Evolutionary conservation across 2,329 filamentous ascomycete genomes (phyloP).

Genomic region (Chaetomiaceae sp.): DNA sequence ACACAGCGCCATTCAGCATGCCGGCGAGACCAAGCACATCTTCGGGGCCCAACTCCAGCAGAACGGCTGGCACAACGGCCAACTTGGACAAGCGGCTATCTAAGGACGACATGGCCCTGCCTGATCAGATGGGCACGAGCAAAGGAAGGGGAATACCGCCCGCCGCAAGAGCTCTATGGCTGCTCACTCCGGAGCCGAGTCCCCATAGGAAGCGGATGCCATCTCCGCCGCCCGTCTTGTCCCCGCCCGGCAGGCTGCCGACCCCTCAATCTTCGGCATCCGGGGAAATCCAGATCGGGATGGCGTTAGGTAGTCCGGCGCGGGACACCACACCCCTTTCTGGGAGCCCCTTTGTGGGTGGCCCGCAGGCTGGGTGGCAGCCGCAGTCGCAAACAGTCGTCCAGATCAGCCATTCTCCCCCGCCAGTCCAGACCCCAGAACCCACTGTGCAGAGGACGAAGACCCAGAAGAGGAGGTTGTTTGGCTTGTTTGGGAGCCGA

Average conservation of each 20-base stretch:
- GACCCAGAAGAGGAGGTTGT: constrained; percentile 56
- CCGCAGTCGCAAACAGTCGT: constrained; percentile 12
- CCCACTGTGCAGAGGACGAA: constrained; percentile 40
- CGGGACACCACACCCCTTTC: constrained; percentile 34
- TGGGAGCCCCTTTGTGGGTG: too few relatives aligned
- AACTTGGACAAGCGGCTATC: constrained; percentile 43
- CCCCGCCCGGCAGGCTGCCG: constrained; percentile 37
- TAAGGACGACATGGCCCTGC: constrained; percentile 40
- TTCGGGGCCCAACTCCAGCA: constrained; percentile 33
- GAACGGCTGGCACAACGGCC: constrained; percentile 23
- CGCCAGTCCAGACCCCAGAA: constrained; percentile 16
- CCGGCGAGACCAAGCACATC: constrained; percentile 41
- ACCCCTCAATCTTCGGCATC: constrained; percentile 43
- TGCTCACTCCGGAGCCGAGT: constrained; percentile 42
- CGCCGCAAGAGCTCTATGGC: constrained; percentile 38
- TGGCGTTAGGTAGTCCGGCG: constrained; percentile 70
- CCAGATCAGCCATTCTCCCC: constrained; percentile 17
- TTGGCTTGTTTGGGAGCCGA: constrained; percentile 48
- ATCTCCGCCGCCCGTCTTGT: constrained; percentile 31
- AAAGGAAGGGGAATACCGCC: constrained; percentile 27
- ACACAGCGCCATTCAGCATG: constrained; percentile 27
- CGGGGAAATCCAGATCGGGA: constrained; percentile 57
- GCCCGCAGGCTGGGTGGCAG: constrained; percentile 19
- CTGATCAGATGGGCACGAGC: constrained; percentile 16
- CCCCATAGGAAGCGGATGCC: constrained; percentile 26